Evolutionary conservation across 2,329 filamentous ascomycete species (phyloP), one percentile per base, ranked within the genome.

Genomic region (Ophiocordyceps robertsii): DNA sequence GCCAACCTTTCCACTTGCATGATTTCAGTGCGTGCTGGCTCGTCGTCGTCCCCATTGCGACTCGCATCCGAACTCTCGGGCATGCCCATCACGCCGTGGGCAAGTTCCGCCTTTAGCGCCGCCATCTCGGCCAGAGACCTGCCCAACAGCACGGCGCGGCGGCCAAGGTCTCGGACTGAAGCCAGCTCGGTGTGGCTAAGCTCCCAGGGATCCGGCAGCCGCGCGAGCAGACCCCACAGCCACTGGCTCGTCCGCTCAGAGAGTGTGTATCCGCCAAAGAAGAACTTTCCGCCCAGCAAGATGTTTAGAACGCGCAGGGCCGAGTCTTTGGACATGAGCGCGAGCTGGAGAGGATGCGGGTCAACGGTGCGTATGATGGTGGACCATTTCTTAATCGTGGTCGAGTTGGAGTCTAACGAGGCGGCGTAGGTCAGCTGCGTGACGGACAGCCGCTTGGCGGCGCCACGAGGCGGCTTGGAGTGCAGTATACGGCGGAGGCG

Each of bases 151-250:
- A 82, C 77, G 1, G 87, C 87, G 49, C 80, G 74, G 60, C 87
- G 86, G 1, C 84, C 88, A 30, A 96, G 59, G 44, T 92, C 85
- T 40, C 90, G 72, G 27, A 95, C 67, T 53, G 79, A 77, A 6
- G 79, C 81, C 29, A 94, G 75, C 54, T 92, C 83, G 37, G 78
- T 74, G 48, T 85, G 82, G 46, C 77, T 76, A 57, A 95, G 66
- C 58, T 84, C 79, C 2, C 87, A 87, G 10, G 77, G 66, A 31
- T 85, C 83, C 1, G 84, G 80, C 45, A 90, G 70, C 44, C 79
- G 74, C 3, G 84, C 86, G 37, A 95, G 67, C 44, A 95, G 61
- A 0, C 82, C 80, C 89, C 88, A 95, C 4, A 85, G 67, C 90
- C 90, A 96, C 14, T 78, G 72, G 46, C 86, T 88, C 5, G 84